Evolutionary conservation across 495 filamentous ascomycete species (phyloP), one percentile per base, ranked within the genome.

Genomic region (Cercophora newfieldiana): DNA sequence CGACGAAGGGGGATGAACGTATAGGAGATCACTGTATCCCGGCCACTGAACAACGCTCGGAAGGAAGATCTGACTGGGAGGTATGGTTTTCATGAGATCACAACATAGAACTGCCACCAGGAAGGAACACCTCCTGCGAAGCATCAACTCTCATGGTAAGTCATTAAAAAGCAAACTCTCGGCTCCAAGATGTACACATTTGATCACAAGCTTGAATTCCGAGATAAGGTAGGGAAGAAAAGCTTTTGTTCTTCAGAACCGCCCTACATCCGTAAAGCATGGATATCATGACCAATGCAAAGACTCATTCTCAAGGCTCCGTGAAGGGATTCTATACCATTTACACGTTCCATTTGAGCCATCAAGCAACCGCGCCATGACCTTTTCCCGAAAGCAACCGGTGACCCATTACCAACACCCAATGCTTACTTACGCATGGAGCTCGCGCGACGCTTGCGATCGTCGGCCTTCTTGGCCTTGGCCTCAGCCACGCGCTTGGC

Each of bases 401-500:
- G 64, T 73, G 69, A 66, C 67, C 74, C 74, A 73, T 73, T 76
- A 79, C 67, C 72, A 74, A 80, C 81, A 77, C 68, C 78, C 78
- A 7, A 72, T 65, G 68, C 71, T 82, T 93, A 93, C 86, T 96
- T 95, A 81, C 87, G 87, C 93, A 97, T 94, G 66, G 95, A 98
- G 77, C 91, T 95, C 68, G 94, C 94, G 74, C 95, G 86, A 72
- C 95, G 89, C 89, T 98, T 98, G 83, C 92, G 92, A 79, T 89
- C 80, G 85, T 98, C 94, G 63, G 87, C 88, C 85, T 92, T 92
- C 83, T 90, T 89, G 71, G 89, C 85, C 84, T 96, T 96, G 86
- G 92, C 90, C 85, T 98, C 95, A 75, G 86, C 83, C 74, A 98
- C 91, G 84, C 95, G 96, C 89, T 91, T 92, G 83, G 94, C 91